Percentiles rank a stretch among this genome's conserved stretches.
Evolutionary conservation across 1,284 basidiomycete genomes (phyloP).

Genomic region (Malassezia equina): DNA sequence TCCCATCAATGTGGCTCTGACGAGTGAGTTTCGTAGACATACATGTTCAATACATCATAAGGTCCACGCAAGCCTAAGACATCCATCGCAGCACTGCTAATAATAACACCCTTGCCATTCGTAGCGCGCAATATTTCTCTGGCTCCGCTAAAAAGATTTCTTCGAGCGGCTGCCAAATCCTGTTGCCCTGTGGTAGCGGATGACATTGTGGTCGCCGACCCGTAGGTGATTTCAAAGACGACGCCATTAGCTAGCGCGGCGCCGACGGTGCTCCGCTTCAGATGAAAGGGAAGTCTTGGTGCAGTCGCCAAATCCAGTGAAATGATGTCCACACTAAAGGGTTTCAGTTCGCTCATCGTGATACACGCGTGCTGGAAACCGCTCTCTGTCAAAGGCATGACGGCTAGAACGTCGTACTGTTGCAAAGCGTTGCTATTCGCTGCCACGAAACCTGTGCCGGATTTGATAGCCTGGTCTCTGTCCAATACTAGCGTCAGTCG

Average conservation of each 20-base stretch:
- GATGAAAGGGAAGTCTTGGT: slow-evolving; percentile 65
- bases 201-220: slow-evolving; percentile 15
- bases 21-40: background rate
- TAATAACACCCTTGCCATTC: slow-evolving; percentile 41
- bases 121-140: slow-evolving; percentile 41
- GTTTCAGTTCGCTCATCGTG: slow-evolving; percentile 66
- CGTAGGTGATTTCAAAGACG: slow-evolving; percentile 68
- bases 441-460: slow-evolving; percentile 31
- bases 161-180: slow-evolving; percentile 20
- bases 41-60: slow-evolving; percentile 42
- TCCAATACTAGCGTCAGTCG: slow-evolving; percentile 43
- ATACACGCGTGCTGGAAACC: slow-evolving; percentile 69
- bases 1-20: slow-evolving; percentile 32
- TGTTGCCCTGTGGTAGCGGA: background rate
- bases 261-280: slow-evolving; percentile 70
- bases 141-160: slow-evolving; percentile 37
- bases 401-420: slow-evolving; percentile 66
- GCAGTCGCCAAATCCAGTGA: slow-evolving; percentile 63
- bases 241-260: slow-evolving; percentile 72
- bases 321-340: slow-evolving; percentile 69
- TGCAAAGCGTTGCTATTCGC: slow-evolving; percentile 31
- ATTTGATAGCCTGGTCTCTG: slow-evolving; percentile 32
- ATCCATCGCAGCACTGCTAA: slow-evolving; percentile 30
- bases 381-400: slow-evolving; percentile 61
- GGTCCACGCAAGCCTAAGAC: slow-evolving; percentile 34